A percentile compares a stretch with the other conserved stretches of the same genome.
These are phyloP conservation scores for Xylaria sp. DNA, from an alignment of 2,329 filamentous ascomycete species.

Conservation along the genomic window DNA sequence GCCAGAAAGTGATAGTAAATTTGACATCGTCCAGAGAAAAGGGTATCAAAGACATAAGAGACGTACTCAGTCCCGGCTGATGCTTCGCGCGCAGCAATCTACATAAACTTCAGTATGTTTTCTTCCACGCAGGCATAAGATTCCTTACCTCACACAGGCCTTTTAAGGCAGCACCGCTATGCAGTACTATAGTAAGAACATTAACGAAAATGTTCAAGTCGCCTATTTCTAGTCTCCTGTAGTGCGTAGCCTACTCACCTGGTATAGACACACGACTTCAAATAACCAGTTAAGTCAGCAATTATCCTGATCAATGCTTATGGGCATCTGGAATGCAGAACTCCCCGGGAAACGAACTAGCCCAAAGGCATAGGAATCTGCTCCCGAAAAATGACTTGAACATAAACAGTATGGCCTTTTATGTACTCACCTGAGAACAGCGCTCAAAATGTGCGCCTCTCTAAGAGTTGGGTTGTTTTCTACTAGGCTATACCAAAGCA, in stretches of 20 bases:
- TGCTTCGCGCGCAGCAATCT: constrained; percentile 88
- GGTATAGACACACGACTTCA: constrained; percentile 38
- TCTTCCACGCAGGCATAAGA: neutral
- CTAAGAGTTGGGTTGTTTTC: constrained; percentile 84
- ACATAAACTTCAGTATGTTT: constrained; percentile 4
- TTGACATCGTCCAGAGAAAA: neutral
- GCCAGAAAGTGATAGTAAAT: neutral
- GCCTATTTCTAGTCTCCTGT: neutral
- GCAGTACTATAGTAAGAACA: constrained; percentile 19
- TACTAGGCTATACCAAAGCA: constrained; percentile 63
- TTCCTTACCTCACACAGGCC: constrained; percentile 77
- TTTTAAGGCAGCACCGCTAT: constrained; percentile 89
- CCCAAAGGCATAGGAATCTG: neutral
- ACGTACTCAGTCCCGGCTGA: constrained; percentile 73
- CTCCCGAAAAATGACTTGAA: neutral
- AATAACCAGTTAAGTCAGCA: constrained; percentile 23
- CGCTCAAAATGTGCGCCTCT: constrained; percentile 91
- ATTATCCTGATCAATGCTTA: neutral
- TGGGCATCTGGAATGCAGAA: neutral
- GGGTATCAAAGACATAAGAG: neutral
- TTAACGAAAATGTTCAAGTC: constrained; percentile 7
- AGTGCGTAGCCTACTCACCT: constrained; percentile 21
- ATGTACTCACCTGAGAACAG: constrained; percentile 69
- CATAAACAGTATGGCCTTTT: neutral
- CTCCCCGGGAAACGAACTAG: neutral